A percentile compares a stretch with the other conserved stretches of the same genome.
Conservation (phyloP, 768 basidiomycete species). For the Podaxis sp. region DNA sequence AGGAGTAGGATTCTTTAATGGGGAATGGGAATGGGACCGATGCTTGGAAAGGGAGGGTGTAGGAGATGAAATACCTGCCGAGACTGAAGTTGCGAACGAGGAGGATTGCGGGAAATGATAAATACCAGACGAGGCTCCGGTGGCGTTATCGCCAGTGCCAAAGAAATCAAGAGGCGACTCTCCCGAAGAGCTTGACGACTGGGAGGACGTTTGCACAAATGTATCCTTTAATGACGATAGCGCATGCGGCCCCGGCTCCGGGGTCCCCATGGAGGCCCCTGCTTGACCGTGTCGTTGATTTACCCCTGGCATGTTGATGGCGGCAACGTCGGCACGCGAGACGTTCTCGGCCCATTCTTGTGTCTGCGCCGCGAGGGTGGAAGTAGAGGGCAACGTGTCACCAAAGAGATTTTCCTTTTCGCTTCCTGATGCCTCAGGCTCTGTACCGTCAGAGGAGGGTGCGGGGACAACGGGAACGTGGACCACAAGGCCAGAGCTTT, state of each 20-base stretch:
- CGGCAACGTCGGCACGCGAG: conserved; percentile 21
- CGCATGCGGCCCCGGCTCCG: background rate
- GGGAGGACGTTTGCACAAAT: conserved; percentile 8
- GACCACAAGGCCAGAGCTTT: conserved; percentile 20
- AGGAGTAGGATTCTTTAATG: background rate
- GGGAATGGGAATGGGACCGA: background rate
- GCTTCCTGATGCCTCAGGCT: conserved; percentile 11
- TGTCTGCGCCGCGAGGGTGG: conserved; percentile 9
- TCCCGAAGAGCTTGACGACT: conserved; percentile 22
- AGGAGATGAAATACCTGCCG: background rate
- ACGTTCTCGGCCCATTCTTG: conserved; percentile 40
- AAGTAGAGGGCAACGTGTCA: background rate
- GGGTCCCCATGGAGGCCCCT: background rate
- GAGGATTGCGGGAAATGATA: conserved; percentile 24
- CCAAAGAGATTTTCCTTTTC: conserved; percentile 13
- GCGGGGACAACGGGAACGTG: conserved; percentile 28
- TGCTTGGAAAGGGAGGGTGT: background rate
- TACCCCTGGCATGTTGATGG: background rate
- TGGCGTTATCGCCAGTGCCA: conserved; percentile 11
- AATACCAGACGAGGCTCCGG: conserved; percentile 13
- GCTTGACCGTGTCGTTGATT: background rate
- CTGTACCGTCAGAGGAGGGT: conserved; percentile 8
- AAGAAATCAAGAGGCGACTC: conserved; percentile 11
- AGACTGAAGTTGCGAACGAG: conserved; percentile 21
- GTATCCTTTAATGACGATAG: background rate